Conservation (phyloP, 163 green algal genomes). For the Chlorella variabilis region DNA sequence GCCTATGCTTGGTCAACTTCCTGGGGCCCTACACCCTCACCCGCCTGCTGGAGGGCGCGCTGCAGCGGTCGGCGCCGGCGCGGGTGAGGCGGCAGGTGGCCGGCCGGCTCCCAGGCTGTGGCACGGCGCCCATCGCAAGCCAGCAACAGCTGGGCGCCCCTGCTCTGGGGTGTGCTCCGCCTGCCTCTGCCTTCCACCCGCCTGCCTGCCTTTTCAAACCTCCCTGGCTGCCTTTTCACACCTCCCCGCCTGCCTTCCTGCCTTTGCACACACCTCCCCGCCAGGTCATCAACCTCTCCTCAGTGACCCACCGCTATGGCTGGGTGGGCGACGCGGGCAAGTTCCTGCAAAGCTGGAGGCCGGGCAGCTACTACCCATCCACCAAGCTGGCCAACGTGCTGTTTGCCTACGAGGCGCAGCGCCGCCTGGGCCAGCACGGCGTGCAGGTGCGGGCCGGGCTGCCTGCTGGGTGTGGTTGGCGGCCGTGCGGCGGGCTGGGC, state of each 20-base stretch:
- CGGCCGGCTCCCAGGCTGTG: too few relatives aligned
- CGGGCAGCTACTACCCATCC: slow-evolving; percentile 42
- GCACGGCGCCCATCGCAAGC: too few relatives aligned
- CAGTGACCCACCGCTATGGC: slow-evolving; percentile 46
- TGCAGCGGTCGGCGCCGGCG: slow-evolving; percentile 19
- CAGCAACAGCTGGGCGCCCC: too few relatives aligned
- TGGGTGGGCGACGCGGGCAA: slow-evolving; percentile 14
- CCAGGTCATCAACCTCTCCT: slow-evolving; percentile 51
- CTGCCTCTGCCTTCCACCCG: too few relatives aligned
- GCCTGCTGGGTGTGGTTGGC: background rate
- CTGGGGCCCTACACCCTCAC: slow-evolving; percentile 45
- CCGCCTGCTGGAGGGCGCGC: slow-evolving; percentile 33
- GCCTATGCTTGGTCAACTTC: slow-evolving; percentile 67
- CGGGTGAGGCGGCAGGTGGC: background rate
- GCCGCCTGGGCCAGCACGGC: slow-evolving; percentile 66
- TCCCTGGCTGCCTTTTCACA: background rate
- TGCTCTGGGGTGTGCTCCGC: too few relatives aligned
- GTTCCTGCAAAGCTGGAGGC: slow-evolving; percentile 45
- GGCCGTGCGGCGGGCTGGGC: background rate
- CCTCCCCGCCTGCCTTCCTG: too few relatives aligned
- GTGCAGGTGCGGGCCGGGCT: slow-evolving; percentile 46
- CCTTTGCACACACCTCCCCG: too few relatives aligned
- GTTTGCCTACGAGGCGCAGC: slow-evolving; percentile 81
- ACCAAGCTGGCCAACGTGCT: slow-evolving; percentile 79
- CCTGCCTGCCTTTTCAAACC: background rate